A percentile compares a stretch with the other conserved stretches of the same genome.
These are phyloP conservation scores for Podosphaera aphanis DNA, from an alignment of 2,329 filamentous ascomycete species.

Conservation along the genomic window DNA sequence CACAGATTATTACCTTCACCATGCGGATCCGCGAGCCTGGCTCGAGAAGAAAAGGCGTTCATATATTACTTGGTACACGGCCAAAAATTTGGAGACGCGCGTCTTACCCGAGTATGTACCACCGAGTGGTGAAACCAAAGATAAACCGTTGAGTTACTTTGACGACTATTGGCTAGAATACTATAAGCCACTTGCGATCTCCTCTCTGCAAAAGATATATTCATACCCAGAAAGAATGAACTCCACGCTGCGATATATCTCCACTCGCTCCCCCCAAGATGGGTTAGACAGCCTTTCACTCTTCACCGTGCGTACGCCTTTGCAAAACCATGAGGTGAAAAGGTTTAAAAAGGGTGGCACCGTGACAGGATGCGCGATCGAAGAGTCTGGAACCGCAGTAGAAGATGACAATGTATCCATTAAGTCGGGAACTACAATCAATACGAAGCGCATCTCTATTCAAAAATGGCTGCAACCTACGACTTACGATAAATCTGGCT, in stretches of 20 bases:
- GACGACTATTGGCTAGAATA: constrained; percentile 98
- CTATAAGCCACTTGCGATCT: constrained; percentile 69
- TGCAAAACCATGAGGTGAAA: constrained; percentile 36
- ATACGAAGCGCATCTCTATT: constrained; percentile 27
- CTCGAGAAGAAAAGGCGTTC: constrained; percentile 35
- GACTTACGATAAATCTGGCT: constrained; percentile 16
- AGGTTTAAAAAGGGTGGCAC: constrained; percentile 43
- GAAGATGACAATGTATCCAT: constrained; percentile 23
- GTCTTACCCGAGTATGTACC: constrained; percentile 11
- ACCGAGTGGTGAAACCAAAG: constrained; percentile 5
- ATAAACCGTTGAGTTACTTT: constrained; percentile 27
- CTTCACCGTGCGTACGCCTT: constrained; percentile 51
- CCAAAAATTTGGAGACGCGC: constrained; percentile 41
- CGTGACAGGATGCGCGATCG: constrained; percentile 28
- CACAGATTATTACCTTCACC: constrained; percentile 91
- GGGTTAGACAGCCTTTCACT: constrained; percentile 68
- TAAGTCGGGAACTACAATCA: constrained; percentile 19
- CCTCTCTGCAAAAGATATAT: constrained; percentile 80
- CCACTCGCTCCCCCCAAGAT: constrained; percentile 47
- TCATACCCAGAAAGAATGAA: constrained; percentile 58
- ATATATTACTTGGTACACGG: constrained; percentile 81
- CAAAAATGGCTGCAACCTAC: constrained; percentile 35
- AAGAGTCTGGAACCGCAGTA: constrained; percentile 15
- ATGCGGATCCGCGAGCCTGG: constrained; percentile 58
- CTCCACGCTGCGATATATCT: constrained; percentile 63